Base-by-base conservation (phyloP, 768 basidiomycete genomes). In the Boletellus sp. region DNA sequence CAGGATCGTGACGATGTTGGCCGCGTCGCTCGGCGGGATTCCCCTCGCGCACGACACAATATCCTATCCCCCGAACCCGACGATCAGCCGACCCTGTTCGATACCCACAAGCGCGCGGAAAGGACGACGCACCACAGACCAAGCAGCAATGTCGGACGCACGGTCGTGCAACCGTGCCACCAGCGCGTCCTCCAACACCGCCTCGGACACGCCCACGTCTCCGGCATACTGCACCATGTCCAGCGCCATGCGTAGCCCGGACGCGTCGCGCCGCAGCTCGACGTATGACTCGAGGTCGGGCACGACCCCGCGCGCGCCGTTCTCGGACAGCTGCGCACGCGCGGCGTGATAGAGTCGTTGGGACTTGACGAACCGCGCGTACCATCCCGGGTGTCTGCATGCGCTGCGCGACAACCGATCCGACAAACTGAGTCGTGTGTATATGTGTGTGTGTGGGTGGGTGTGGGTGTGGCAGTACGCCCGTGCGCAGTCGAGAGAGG, bases 161-260 rank as follows among this genome's bases (percentile, higher is more conserved):
- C 70, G 58, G 24, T 69, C 60, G 33, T 67, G 71, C 9, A 83
- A 56, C 13, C 61, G 59, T 20, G 45, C 49, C 13, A 78, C 49
- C n/a, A 57, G 47, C 9, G 64, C 57, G 15, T 62, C 54, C 12
- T 61, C 60, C 17, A 57, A 52, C 3, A 61, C 57, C 17, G 60
- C 52, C 11, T 72, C 68, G 0, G 74, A 70, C 1, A 78, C 42
- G 19, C 53, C 48, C 23, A 79, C 59, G n/a, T 78, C 76, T 38
- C 77, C 78, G 0, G 76, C 70, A 48, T 80, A 69, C 52, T 83
- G 75, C 32, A 82, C 68, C 51, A 85, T 65, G 52, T 74, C 74
- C 42, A 85, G 70, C 8, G 78, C 61, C 62, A 85, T 68, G 35
- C 67, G 63, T 13, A 75, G 59, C 6, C 82, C 83, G 39, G 74